These are phyloP conservation scores for Penicillium sp. DNA, from an alignment of 2,329 filamentous ascomycete genomes.

Conservation along the genomic window DNA sequence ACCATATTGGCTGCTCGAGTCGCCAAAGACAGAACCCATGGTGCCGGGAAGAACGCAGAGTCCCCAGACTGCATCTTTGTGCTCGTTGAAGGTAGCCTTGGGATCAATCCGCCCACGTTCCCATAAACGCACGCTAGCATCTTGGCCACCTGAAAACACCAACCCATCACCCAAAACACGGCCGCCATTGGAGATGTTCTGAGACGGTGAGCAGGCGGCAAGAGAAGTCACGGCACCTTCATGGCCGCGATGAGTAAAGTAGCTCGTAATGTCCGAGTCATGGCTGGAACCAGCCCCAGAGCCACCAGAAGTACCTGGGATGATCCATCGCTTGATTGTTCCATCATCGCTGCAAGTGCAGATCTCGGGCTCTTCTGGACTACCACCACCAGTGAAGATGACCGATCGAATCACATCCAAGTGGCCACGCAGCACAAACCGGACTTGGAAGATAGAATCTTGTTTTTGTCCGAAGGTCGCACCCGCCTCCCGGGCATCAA, in stretches of 20 bases:
- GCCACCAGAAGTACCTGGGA: conserved; percentile 73
- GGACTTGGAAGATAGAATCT: conserved; percentile 84
- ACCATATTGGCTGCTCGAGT: conserved; percentile 67
- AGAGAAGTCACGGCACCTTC: conserved; percentile 84
- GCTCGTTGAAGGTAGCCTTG: conserved; percentile 89
- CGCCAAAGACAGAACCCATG: conserved; percentile 74
- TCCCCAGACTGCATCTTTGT: conserved; percentile 94
- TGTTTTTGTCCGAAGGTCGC: conserved; percentile 48
- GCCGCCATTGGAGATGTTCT: conserved; percentile 85
- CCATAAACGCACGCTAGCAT: conserved; percentile 91
- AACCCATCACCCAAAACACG: conserved; percentile 88
- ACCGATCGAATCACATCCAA: conserved; percentile 90
- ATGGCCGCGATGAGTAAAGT: conserved; percentile 94
- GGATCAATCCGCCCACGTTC: conserved; percentile 91
- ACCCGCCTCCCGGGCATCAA: conserved; percentile 57
- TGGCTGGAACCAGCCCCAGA: conserved; percentile 59
- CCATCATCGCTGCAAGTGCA: conserved; percentile 95
- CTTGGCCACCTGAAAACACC: conserved; percentile 97
- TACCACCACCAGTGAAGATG: conserved; percentile 95
- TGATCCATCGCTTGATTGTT: conserved; percentile 93
- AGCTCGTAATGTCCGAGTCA: conserved; percentile 86
- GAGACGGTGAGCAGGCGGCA: conserved; percentile 80
- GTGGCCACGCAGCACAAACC: conserved; percentile 87
- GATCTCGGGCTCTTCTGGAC: conserved; percentile 87
- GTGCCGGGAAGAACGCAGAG: conserved; percentile 88